Percentiles rank a stretch among this genome's conserved stretches.
Evolutionary conservation across 2,329 filamentous ascomycete genomes (phyloP).

Genomic region (Cytospora piceicola): DNA sequence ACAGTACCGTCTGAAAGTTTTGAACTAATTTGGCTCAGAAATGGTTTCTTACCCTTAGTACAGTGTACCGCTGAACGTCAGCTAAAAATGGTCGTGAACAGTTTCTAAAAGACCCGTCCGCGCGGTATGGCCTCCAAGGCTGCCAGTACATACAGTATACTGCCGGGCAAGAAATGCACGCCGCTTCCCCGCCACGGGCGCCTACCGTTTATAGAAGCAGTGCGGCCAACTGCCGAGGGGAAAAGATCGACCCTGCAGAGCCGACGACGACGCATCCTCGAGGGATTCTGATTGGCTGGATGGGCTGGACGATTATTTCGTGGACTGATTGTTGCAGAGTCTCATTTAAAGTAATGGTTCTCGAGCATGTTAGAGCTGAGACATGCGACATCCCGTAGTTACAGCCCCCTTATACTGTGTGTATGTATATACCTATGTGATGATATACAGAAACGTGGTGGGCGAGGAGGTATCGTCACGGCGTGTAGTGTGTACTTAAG

Average conservation of each 20-base stretch:
- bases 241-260: conserved; percentile 28
- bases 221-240: conserved; percentile 28
- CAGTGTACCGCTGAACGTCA: too few relatives aligned
- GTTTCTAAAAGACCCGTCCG: too few relatives aligned
- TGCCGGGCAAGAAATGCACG: not conserved
- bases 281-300: conserved; percentile 19
- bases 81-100: too few relatives aligned
- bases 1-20: too few relatives aligned
- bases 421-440: not conserved
- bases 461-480: not conserved
- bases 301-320: not conserved
- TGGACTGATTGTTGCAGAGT: conserved; percentile 22
- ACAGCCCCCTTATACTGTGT: not conserved
- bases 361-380: too few relatives aligned
- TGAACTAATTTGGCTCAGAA: too few relatives aligned
- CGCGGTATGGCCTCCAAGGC: too few relatives aligned
- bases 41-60: too few relatives aligned
- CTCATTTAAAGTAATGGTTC: not conserved
- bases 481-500: too few relatives aligned
- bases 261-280: not conserved
- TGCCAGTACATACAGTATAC: too few relatives aligned
- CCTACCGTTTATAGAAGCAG: conserved; percentile 18
- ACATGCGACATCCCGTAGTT: not conserved
- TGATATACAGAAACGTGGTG: not conserved
- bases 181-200: conserved; percentile 8